Conservation (phyloP, 768 basidiomycete species). For the Auricularia sp. region DNA sequence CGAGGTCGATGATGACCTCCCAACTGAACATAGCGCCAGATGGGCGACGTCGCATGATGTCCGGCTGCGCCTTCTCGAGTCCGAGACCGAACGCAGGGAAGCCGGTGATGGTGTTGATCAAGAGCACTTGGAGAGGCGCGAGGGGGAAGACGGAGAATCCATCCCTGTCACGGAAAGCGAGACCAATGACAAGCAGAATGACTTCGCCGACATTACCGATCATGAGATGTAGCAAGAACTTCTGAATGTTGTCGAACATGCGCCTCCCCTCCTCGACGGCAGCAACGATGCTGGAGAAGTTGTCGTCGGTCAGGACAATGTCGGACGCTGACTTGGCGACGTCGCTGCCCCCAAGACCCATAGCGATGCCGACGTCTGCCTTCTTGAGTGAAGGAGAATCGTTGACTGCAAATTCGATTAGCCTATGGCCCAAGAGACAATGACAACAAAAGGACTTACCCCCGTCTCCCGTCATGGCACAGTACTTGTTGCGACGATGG, state of each 20-base stretch:
- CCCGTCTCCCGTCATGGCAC: slow-evolving; percentile 46
- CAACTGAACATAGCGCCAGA: slow-evolving; percentile 26
- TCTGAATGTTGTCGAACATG: slow-evolving; percentile 47
- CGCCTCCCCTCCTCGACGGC: slow-evolving; percentile 58
- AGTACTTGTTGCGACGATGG: slow-evolving; percentile 41
- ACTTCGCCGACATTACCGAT: slow-evolving; percentile 48
- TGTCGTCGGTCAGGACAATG: slow-evolving; percentile 53
- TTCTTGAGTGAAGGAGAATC: slow-evolving; percentile 49
- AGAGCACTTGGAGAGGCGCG: slow-evolving; percentile 41
- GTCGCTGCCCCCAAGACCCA: slow-evolving; percentile 46
- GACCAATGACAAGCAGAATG: slow-evolving; percentile 42
- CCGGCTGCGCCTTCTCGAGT: slow-evolving; percentile 36
- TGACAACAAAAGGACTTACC: background rate
- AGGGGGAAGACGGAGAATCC: slow-evolving; percentile 46
- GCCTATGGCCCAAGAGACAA: background rate
- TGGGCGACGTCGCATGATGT: slow-evolving; percentile 42
- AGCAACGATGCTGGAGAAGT: slow-evolving; percentile 54
- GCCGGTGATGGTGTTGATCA: slow-evolving; percentile 46
- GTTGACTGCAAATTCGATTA: slow-evolving; percentile 36
- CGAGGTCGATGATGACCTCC: slow-evolving; percentile 25
- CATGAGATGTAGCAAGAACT: slow-evolving; percentile 46
- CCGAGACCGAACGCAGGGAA: slow-evolving; percentile 50
- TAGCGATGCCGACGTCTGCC: slow-evolving; percentile 52
- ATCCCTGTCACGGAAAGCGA: slow-evolving; percentile 43
- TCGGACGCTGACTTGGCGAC: slow-evolving; percentile 53